These are phyloP conservation scores for Bruguiera parviflora DNA, from an alignment of 345 rosid species.

Conservation along the genomic window DNA sequence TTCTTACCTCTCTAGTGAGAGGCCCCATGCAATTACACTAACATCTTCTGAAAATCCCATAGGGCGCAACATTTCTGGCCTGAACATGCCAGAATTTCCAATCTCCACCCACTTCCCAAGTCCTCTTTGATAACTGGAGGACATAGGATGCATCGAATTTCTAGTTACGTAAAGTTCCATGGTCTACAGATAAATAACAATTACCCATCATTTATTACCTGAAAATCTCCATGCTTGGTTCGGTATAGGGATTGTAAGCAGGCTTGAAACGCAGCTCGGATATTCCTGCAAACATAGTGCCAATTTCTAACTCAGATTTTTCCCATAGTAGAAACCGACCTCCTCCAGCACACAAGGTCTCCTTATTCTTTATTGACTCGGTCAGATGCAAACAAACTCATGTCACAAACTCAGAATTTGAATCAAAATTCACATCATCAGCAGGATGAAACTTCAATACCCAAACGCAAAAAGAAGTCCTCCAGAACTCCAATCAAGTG, in stretches of 20 bases:
- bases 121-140: constrained; percentile 74
- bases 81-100: constrained; percentile 94
- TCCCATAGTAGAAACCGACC: neutral
- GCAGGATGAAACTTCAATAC: constrained; percentile 30
- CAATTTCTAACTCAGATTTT: neutral
- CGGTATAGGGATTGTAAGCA: constrained; percentile 95
- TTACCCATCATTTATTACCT: constrained; percentile 41
- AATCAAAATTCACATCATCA: neutral
- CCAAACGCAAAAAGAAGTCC: constrained; percentile 87
- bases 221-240: constrained; percentile 97
- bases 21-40: constrained; percentile 91
- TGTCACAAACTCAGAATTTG: neutral
- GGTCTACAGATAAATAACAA: neutral
- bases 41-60: constrained; percentile 96
- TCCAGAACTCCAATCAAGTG: constrained; percentile 81
- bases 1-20: constrained; percentile 89
- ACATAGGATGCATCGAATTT: neutral
- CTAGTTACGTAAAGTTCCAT: constrained; percentile 2
- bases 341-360: neutral
- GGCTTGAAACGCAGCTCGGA: constrained; percentile 82
- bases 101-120: constrained; percentile 87
- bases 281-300: constrained; percentile 55
- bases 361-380: no score
- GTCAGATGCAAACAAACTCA: no score
- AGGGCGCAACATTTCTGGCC: constrained; percentile 91